phyloP scores from a whole-genome alignment of 805 yeast species.

The Yamadazyma scolyti region DNA sequence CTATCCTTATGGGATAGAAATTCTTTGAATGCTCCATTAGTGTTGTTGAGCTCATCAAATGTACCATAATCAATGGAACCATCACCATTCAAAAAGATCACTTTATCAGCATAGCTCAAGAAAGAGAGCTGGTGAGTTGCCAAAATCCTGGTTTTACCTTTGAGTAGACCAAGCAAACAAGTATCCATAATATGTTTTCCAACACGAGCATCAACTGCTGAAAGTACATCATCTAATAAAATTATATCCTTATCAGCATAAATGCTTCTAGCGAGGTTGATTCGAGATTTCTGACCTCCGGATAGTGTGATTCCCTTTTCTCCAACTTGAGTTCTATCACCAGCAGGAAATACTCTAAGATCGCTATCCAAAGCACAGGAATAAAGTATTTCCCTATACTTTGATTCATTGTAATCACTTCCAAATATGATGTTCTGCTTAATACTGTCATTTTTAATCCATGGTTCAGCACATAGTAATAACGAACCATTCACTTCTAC shows the following conservation, averaged over 20 bases:
- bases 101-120: conserved; percentile 25
- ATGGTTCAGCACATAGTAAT: conserved; percentile 28
- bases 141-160: conserved; percentile 28
- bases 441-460: conserved; percentile 37
- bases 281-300: conserved; percentile 35
- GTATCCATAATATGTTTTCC: conserved; percentile 30
- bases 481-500: conserved; percentile 23
- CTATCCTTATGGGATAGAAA: conserved; percentile 19
- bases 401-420: conserved; percentile 15
- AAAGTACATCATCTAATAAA: conserved; percentile 30
- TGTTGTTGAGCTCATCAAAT: conserved; percentile 17
- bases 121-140: conserved; percentile 35
- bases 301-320: conserved; percentile 34
- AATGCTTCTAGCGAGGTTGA: conserved; percentile 31
- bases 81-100: conserved; percentile 22
- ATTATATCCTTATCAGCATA: conserved; percentile 26
- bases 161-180: conserved; percentile 23
- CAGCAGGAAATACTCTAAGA: conserved; percentile 25
- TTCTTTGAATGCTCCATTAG: conserved; percentile 21
- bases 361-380: conserved; percentile 27
- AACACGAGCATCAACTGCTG: conserved; percentile 36
- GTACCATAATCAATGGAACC: conserved; percentile 27
- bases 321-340: conserved; percentile 33
- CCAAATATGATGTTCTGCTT: conserved; percentile 29
- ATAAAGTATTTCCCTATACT: conserved; percentile 20